A percentile compares a stretch with the other conserved stretches of the same genome.
Conservation (phyloP, 257 asterid genomes). For the Solanum sitiens region DNA sequence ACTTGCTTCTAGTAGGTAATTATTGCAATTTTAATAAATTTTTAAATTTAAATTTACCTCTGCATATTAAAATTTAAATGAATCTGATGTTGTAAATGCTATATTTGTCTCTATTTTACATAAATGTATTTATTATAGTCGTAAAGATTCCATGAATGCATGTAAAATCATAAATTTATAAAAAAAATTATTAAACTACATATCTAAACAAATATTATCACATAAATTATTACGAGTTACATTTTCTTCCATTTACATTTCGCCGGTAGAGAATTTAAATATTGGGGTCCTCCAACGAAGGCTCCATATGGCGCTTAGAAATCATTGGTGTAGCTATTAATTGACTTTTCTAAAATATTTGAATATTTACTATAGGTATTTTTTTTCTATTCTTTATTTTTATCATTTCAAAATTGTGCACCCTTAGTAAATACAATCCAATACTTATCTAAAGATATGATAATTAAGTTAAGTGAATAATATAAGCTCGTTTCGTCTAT, state of each 20-base stretch:
- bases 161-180: too few relatives aligned
- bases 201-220: too few relatives aligned
- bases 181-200: too few relatives aligned
- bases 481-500: background rate
- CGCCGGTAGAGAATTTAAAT: background rate
- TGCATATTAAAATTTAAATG: too few relatives aligned
- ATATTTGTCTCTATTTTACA: too few relatives aligned
- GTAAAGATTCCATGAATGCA: rapidly evolving
- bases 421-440: background rate
- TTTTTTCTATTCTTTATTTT: background rate
- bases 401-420: background rate
- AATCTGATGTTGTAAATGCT: rapidly evolving
- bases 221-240: background rate
- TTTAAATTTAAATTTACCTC: too few relatives aligned
- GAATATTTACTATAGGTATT: background rate
- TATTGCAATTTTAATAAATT: too few relatives aligned
- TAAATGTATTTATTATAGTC: too few relatives aligned
- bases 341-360: background rate
- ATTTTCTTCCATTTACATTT: background rate
- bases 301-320: background rate
- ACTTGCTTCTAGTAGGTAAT: too few relatives aligned
- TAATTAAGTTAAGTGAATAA: background rate
- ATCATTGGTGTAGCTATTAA: background rate
- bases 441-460: background rate
- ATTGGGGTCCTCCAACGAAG: background rate